Evolutionary conservation across 352 stramenopile genomes (phyloP).

Genomic region (Aphanomyces euteiches): DNA sequence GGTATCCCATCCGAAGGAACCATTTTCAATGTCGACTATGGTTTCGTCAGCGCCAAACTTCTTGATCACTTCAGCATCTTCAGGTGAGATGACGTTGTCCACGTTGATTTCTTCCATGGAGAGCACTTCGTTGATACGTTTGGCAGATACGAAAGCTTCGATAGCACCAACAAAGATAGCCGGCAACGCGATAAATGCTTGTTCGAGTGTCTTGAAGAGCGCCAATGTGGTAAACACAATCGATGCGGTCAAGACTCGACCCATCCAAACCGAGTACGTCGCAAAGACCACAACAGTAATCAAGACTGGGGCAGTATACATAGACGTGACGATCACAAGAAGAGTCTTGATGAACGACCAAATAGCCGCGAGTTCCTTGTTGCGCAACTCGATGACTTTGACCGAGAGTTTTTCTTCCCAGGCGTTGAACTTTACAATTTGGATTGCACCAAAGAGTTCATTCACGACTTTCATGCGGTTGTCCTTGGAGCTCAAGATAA

Average conservation of each 20-base stretch:
- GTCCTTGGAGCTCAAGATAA: constrained; percentile 41
- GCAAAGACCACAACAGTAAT: constrained; percentile 35
- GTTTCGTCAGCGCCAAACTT: neutral
- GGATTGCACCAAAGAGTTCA: constrained; percentile 52
- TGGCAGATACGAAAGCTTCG: constrained; percentile 41
- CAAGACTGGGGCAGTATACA: neutral
- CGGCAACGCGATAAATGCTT: constrained; percentile 40
- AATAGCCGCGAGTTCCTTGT: constrained; percentile 51
- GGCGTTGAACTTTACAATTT: constrained; percentile 84
- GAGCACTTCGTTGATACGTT: constrained; percentile 42
- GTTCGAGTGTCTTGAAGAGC: constrained; percentile 47
- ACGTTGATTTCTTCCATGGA: neutral
- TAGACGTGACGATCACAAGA: neutral
- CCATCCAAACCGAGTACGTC: constrained; percentile 42
- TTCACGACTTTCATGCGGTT: constrained; percentile 45
- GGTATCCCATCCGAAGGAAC: constrained; percentile 49
- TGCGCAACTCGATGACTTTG: constrained; percentile 56
- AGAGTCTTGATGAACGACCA: constrained; percentile 12
- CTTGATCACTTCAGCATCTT: constrained; percentile 13
- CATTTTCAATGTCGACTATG: constrained; percentile 49
- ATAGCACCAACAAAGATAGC: constrained; percentile 41
- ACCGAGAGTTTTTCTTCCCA: constrained; percentile 85
- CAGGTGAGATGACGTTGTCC: neutral
- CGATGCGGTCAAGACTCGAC: constrained; percentile 40
- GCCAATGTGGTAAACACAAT: constrained; percentile 64